Evolutionary conservation across 2,329 filamentous ascomycete species (phyloP).

Genomic region (Fusarium armeniacum): DNA sequence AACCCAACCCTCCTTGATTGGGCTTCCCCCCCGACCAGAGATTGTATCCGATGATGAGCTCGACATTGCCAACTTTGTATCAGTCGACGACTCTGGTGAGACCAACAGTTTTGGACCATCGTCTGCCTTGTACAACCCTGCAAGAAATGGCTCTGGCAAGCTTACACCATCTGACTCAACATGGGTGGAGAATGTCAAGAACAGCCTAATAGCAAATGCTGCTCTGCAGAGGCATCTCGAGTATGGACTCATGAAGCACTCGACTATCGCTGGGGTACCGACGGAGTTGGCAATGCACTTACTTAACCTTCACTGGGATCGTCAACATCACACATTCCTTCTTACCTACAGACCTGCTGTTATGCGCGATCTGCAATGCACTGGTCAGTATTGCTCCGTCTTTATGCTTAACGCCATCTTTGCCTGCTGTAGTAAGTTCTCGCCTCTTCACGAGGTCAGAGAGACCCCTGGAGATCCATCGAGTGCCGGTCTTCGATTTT

Average conservation of each 20-base stretch:
- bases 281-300: conserved; percentile 18
- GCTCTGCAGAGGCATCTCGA: conserved; percentile 15
- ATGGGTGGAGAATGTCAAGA: conserved; percentile 7
- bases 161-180: background rate
- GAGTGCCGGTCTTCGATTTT: conserved; percentile 8
- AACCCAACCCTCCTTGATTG: background rate
- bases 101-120: conserved; percentile 26
- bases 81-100: conserved; percentile 11
- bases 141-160: background rate
- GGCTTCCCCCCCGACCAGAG: background rate
- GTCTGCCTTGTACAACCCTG: conserved; percentile 15
- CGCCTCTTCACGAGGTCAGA: conserved; percentile 3
- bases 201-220: conserved; percentile 18
- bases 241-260: background rate
- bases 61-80: conserved; percentile 14
- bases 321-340: conserved; percentile 25
- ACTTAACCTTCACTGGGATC: conserved; percentile 26
- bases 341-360: conserved; percentile 21
- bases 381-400: background rate
- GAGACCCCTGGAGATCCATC: conserved; percentile 4
- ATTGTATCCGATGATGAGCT: conserved; percentile 11
- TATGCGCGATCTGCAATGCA: conserved; percentile 21
- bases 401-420: conserved; percentile 30
- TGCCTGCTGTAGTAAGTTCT: conserved; percentile 22
- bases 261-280: conserved; percentile 4